A percentile compares a stretch with the other conserved stretches of the same genome.
Conservation (phyloP, 1,284 basidiomycete species). For the Heterobasidion occidentale region DNA sequence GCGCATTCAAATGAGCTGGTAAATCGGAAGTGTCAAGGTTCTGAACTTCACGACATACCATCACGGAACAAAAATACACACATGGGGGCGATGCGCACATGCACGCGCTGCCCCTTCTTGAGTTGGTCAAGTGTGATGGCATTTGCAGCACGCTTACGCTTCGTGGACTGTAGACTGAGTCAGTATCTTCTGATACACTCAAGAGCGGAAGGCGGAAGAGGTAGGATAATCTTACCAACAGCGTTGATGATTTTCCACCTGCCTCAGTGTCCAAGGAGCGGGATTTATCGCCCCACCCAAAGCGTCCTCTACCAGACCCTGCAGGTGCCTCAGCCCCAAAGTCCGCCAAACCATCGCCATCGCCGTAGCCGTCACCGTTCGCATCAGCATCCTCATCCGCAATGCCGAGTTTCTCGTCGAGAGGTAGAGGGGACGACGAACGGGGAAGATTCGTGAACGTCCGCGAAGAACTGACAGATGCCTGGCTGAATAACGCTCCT, state of each 20-base stretch:
- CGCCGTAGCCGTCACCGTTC: slow-evolving; percentile 13
- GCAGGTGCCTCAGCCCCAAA: slow-evolving; percentile 3
- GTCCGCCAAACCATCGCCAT: slow-evolving; percentile 9
- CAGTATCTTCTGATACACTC: not conserved
- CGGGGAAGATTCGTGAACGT: slow-evolving; percentile 30
- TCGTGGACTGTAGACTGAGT: slow-evolving; percentile 4
- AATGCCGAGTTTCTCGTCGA: slow-evolving; percentile 13
- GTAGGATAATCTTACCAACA: too few species aligned
- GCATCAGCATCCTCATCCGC: slow-evolving; percentile 13
- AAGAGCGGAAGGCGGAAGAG: not conserved
- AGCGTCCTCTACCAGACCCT: not conserved
- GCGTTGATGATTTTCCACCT: not conserved
- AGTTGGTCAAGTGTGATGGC: slow-evolving; percentile 35
- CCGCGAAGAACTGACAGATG: not conserved
- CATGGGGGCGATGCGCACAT: slow-evolving; percentile 51
- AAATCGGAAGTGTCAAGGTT: not conserved
- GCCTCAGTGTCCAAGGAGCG: slow-evolving; percentile 1
- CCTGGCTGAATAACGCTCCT: not conserved
- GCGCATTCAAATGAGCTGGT: not conserved
- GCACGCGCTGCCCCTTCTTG: slow-evolving; percentile 52
- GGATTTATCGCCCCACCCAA: not conserved
- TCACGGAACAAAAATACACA: slow-evolving; percentile 60
- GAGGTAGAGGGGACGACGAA: slow-evolving; percentile 31
- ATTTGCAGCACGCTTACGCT: slow-evolving; percentile 22
- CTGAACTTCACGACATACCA: slow-evolving; percentile 27